Evolutionary conservation across 2,329 filamentous ascomycete genomes (phyloP), one percentile per base, ranked within the genome.

Genomic region (Aspergillus terreus): DNA sequence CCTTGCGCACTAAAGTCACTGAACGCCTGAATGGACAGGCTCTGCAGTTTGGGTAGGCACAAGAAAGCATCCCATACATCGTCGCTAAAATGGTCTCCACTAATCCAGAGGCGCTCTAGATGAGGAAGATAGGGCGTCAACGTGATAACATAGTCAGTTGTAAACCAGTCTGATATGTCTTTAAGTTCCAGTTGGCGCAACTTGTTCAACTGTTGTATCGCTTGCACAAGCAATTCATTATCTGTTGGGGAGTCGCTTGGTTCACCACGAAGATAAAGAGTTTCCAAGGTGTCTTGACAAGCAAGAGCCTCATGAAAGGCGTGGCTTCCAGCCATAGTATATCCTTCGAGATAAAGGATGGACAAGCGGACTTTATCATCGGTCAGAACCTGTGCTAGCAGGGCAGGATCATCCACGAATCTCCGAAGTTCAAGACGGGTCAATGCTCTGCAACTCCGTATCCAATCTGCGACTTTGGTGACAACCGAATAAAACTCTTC

Each of bases 401-500:
- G 51, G 32, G 50, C 69, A 4, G 80, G 71, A 1, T 78, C 80
- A 33, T 78, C 78, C 2, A 77, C 65, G 40, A 86, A 73, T 27
- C 73, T 73, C 35, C 67, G 71, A 44, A 87, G 69, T 14, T 69
- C 72, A 17, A 87, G 70, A 19, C 74, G 72, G 17, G 70, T 69
- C 6, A 87, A 72, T 4, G 67, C 66, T 15, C 70, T 68, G 61
- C 83, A 85, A n/a, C 72, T 71, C 17, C 73, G 69, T 12, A 85
- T 66, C 82, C 82, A 85, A 4, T 71, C 69, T 38, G 79, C 68
- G 23, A 81, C 73, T 51, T 78, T 76, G 0, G 76, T 61, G 51
- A 79, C 80, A 6, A 76, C 72, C 47, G 81, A 75, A 49, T 82
- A 74, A 6, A 75, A 77, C 19, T 69, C 69, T 54, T 82, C 78